Percentiles rank a stretch among this genome's conserved stretches.
Evolutionary conservation across 2,329 filamentous ascomycete genomes (phyloP).

Genomic region (Mycosphaerella arachidis): DNA sequence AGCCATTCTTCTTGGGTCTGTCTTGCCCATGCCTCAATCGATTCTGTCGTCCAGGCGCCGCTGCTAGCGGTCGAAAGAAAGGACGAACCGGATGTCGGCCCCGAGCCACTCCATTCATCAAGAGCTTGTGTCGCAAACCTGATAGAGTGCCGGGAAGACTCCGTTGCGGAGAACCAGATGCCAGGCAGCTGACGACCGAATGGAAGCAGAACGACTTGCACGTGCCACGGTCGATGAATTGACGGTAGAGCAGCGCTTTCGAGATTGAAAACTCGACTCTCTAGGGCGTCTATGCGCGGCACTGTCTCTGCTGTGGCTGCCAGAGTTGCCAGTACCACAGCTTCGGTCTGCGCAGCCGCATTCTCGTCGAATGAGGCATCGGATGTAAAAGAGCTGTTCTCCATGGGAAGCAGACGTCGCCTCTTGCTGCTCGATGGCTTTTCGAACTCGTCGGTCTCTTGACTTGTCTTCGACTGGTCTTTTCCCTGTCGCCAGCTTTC

Average conservation of each 20-base stretch:
- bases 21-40: constrained; percentile 46
- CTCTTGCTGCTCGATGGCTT: constrained; percentile 29
- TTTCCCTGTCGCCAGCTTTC: constrained; percentile 46
- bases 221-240: constrained; percentile 60
- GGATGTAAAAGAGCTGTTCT: constrained; percentile 39
- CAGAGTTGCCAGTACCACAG: constrained; percentile 31
- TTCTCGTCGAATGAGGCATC: constrained; percentile 34
- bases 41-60: constrained; percentile 48
- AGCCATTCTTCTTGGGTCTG: constrained; percentile 53
- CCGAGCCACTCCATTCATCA: constrained; percentile 46
- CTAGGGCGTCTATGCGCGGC: constrained; percentile 45
- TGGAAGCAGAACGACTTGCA: constrained; percentile 72
- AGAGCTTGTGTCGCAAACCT: constrained; percentile 39
- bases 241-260: constrained; percentile 60
- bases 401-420: constrained; percentile 29
- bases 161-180: constrained; percentile 47
- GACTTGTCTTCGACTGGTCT: constrained; percentile 16
- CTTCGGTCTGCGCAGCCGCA: constrained; percentile 33
- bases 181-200: constrained; percentile 56
- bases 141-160: constrained; percentile 35
- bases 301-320: constrained; percentile 37
- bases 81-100: constrained; percentile 18
- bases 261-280: constrained; percentile 49
- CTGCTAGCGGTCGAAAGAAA: constrained; percentile 30
- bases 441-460: constrained; percentile 30